Conservation (phyloP, 768 basidiomycete species). For the Hygrocybe coccinea region DNA sequence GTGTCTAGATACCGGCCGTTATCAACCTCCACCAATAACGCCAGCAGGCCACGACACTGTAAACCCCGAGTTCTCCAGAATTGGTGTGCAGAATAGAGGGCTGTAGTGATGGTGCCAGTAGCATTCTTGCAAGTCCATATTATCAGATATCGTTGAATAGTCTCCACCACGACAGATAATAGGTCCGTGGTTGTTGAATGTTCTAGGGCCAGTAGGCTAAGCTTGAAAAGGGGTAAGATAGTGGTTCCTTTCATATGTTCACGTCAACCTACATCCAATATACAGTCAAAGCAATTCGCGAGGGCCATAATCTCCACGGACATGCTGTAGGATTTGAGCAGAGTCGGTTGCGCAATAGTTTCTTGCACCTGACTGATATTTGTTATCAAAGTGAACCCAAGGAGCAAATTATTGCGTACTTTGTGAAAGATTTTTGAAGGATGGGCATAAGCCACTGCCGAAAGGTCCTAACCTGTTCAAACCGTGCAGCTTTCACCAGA, state of each 20-base stretch:
- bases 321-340: constrained; percentile 54
- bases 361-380: constrained; percentile 20
- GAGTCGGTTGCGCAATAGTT: constrained; percentile 27
- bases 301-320: constrained; percentile 56
- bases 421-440: constrained; percentile 48
- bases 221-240: constrained; percentile 27
- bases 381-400: background rate
- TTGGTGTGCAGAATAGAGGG: constrained; percentile 60
- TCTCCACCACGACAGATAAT: constrained; percentile 61
- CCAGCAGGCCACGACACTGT: constrained; percentile 61
- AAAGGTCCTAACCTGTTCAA: constrained; percentile 68
- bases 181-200: constrained; percentile 48
- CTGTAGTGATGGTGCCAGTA: constrained; percentile 48
- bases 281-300: constrained; percentile 59
- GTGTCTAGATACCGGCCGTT: constrained; percentile 51
- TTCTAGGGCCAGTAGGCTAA: constrained; percentile 51
- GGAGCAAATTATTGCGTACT: constrained; percentile 32
- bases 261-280: constrained; percentile 55
- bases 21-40: constrained; percentile 62
- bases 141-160: constrained; percentile 62
- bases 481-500: constrained; percentile 55
- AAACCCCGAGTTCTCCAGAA: constrained; percentile 59
- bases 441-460: constrained; percentile 73
- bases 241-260: background rate
- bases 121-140: constrained; percentile 79